Percentiles rank a stretch among this genome's conserved stretches.
Conservation (phyloP, 2,329 filamentous ascomycete genomes). For the Nemania diffusa region DNA sequence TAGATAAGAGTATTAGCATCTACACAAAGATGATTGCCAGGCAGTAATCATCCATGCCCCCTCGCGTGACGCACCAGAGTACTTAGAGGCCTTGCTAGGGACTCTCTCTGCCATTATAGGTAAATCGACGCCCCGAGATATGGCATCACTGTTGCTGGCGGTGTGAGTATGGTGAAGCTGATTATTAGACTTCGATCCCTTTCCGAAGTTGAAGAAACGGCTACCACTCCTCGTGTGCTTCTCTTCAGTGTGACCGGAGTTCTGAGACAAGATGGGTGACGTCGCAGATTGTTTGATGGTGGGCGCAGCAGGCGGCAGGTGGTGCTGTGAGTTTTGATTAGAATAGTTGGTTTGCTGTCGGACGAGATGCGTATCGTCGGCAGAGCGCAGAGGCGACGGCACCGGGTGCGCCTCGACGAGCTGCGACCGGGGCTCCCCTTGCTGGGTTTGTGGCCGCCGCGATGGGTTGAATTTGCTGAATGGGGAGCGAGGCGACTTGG, state of each 20-base stretch:
- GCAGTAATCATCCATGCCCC: not conserved
- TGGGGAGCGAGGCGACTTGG: slow-evolving; percentile 49
- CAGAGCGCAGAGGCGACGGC: slow-evolving; percentile 39
- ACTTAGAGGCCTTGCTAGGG: slow-evolving; percentile 47
- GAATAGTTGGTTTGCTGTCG: slow-evolving; percentile 39
- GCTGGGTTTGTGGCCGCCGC: slow-evolving; percentile 41
- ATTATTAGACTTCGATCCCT: slow-evolving; percentile 41
- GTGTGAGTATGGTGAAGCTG: slow-evolving; percentile 43
- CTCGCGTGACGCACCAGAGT: slow-evolving; percentile 45
- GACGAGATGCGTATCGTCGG: slow-evolving; percentile 43
- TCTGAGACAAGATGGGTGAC: slow-evolving; percentile 34
- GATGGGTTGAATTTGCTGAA: slow-evolving; percentile 48
- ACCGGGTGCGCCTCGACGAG: slow-evolving; percentile 26
- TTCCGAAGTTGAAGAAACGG: slow-evolving; percentile 50
- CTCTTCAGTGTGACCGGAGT: slow-evolving; percentile 39
- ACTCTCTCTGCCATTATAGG: slow-evolving; percentile 46
- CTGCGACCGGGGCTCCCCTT: slow-evolving; percentile 32
- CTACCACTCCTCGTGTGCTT: slow-evolving; percentile 49
- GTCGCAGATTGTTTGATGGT: slow-evolving; percentile 39
- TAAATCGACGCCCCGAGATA: slow-evolving; percentile 47
- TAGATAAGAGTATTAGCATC: slow-evolving; percentile 41
- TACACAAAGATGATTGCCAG: slow-evolving; percentile 26
- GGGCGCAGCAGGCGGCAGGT: slow-evolving; percentile 39
- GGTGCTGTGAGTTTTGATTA: slow-evolving; percentile 35
- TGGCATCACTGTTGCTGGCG: slow-evolving; percentile 42